These are phyloP conservation scores for Chaetothyriales sp. DNA, from an alignment of 2,329 filamentous ascomycete genomes.

Conservation along the genomic window DNA sequence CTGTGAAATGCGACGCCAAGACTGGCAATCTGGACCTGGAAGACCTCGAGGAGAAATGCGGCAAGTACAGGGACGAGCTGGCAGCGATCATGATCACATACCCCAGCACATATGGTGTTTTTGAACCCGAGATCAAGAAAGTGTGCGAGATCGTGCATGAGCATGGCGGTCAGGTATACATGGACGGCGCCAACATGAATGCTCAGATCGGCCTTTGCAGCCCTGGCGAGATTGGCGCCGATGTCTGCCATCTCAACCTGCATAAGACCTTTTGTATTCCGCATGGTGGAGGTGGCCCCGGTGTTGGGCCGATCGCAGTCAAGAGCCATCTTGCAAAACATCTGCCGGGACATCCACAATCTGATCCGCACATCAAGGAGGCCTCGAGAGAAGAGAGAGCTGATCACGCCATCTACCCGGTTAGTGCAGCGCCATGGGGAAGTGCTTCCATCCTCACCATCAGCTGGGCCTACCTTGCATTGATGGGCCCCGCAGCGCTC, in stretches of 20 bases:
- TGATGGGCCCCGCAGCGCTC: constrained; percentile 76
- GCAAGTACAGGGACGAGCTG: constrained; percentile 72
- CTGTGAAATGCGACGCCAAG: constrained; percentile 74
- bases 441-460: constrained; percentile 88
- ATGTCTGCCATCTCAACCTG: constrained; percentile 92
- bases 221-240: constrained; percentile 85
- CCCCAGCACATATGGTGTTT: constrained; percentile 87
- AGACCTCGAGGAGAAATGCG: constrained; percentile 76
- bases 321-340: constrained; percentile 64
- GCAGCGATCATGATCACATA: constrained; percentile 96
- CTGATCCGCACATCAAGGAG: constrained; percentile 25
- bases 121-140: constrained; percentile 76
- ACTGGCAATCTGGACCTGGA: constrained; percentile 82
- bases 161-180: constrained; percentile 87
- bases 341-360: constrained; percentile 58
- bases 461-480: constrained; percentile 86
- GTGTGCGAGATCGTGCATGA: constrained; percentile 76
- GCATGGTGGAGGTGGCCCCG: constrained; percentile 85
- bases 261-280: constrained; percentile 99
- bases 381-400: constrained; percentile 2
- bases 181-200: constrained; percentile 99
- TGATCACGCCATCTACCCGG: constrained; percentile 48
- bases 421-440: constrained; percentile 73
- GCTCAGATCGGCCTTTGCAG: constrained; percentile 93
- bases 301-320: constrained; percentile 86